Evolutionary conservation across 768 basidiomycete species (phyloP), one percentile per base, ranked within the genome.

Genomic region (Pisolithus tinctorius): DNA sequence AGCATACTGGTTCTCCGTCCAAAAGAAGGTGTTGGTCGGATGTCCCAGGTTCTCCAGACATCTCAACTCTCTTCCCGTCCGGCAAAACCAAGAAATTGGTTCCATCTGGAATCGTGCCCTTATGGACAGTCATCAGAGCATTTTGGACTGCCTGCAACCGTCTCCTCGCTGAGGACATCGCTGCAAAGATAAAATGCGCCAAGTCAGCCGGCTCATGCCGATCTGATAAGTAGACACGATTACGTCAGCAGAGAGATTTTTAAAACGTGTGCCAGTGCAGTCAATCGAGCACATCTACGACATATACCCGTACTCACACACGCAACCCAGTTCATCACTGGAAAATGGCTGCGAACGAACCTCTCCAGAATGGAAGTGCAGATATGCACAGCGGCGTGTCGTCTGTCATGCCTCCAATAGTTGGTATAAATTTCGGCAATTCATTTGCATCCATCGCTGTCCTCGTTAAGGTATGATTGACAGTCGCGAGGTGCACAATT

Each of bases 401-500:
- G 29, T 59, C 70, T 17, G 47, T 58, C 0, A 45, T 45, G 43
- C 83, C 81, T 6, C 76, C 85, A 0, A 81, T 93, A 51, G 79
- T 98, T 44, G 96, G 95, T 43, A 91, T 99, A 71, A 97, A 95
- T 73, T 88, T 97, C 66, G 96, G 95, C 16, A 93, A 95, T 69
- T 85, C 90, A 30, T 97, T 86, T 66, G 91, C 94, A 11, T 93
- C 91, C 31, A 94, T 99, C 60, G 91, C 95, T 23, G 88, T 97
- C 44, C 85, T 96, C 63, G 91, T 88, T 60, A 97, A 96, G 79
- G 93, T 88, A 45, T 25, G 79, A 63, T 23, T 13, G 26, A 37
- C 43, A 47, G 45, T 36, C 8, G 14, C 10, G 14, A 27, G 13
- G 11, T n/a, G 26, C 14, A 26, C 16, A 16, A 8, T 16, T 26